Percentiles rank a stretch among this genome's conserved stretches.
Conservation (phyloP, 345 rosid species). For the Lenwebbia sp. region DNA sequence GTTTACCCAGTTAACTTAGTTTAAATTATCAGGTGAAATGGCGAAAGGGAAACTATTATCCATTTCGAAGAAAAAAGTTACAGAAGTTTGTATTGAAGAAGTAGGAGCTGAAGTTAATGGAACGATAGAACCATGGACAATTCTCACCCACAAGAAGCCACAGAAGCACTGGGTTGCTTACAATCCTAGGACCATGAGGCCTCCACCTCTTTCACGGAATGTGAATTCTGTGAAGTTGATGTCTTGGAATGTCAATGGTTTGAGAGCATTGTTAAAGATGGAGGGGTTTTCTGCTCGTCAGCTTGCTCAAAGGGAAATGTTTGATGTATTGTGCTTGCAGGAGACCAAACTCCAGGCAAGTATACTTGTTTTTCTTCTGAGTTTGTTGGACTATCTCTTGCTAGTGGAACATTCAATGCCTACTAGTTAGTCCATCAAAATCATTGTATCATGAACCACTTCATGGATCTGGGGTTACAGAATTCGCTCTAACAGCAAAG, state of each 20-base stretch:
- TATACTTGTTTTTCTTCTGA: not conserved
- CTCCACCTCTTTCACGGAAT: conserved; percentile 35
- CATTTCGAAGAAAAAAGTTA: conserved; percentile 16
- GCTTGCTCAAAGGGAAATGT: conserved; percentile 76
- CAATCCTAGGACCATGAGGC: conserved; percentile 78
- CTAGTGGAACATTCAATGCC: not conserved
- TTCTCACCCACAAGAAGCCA: conserved; percentile 90
- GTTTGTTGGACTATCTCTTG: not conserved
- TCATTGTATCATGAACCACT: not conserved
- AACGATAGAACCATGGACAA: conserved; percentile 60
- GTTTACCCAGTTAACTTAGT: not conserved
- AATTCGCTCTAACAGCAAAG: not conserved
- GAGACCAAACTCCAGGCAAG: conserved; percentile 88
- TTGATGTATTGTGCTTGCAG: conserved; percentile 88
- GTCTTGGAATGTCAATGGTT: conserved; percentile 98
- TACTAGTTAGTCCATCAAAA: not conserved
- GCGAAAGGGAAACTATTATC: conserved; percentile 18
- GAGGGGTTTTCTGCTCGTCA: conserved; percentile 66
- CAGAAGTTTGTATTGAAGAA: conserved; percentile 13
- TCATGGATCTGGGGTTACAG: not conserved
- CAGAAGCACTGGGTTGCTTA: conserved; percentile 74
- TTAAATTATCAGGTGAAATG: not conserved
- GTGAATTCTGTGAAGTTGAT: conserved; percentile 45
- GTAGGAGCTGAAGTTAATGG: conserved; percentile 6
- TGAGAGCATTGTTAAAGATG: conserved; percentile 66